Evolutionary conservation across 768 basidiomycete species (phyloP).

Genomic region (Lentinus brumalis): DNA sequence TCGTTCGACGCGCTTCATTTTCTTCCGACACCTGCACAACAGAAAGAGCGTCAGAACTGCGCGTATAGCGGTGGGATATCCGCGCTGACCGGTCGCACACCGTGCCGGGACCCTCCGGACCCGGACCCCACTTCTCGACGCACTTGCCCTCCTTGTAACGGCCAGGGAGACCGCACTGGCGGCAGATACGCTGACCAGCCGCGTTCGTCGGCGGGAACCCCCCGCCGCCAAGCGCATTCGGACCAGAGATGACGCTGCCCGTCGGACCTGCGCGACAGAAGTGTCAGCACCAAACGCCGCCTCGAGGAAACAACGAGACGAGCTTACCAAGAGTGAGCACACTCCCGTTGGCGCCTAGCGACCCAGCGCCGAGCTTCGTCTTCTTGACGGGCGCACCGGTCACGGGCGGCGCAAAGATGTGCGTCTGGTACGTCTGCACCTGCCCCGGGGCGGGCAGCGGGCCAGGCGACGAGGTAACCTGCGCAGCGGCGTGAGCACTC

Average conservation of each 20-base stretch:
- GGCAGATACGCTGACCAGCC: constrained; percentile 73
- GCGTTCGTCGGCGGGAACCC: constrained; percentile 38
- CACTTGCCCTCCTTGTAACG: constrained; percentile 85
- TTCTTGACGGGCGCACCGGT: constrained; percentile 76
- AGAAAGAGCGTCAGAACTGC: not conserved
- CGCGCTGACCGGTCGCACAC: constrained; percentile 71
- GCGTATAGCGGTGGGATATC: not conserved
- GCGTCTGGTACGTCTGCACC: constrained; percentile 56
- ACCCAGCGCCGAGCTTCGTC: constrained; percentile 37
- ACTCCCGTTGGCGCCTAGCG: constrained; percentile 23
- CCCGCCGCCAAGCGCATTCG: constrained; percentile 29
- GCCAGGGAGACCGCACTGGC: constrained; percentile 73
- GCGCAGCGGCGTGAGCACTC: constrained; percentile 9
- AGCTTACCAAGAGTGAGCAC: constrained; percentile 26
- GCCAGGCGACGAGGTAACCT: constrained; percentile 25
- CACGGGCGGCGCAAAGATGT: constrained; percentile 73
- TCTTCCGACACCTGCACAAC: constrained; percentile 66
- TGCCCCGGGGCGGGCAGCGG: constrained; percentile 39
- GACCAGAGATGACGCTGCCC: constrained; percentile 27
- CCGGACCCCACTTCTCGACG: constrained; percentile 88
- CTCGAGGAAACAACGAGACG: not conserved
- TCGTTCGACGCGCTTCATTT: constrained; percentile 83
- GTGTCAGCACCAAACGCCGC: not conserved
- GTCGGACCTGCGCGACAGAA: constrained; percentile 21
- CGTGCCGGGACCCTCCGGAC: constrained; percentile 80